A percentile compares a stretch with the other conserved stretches of the same genome.
These are phyloP conservation scores for Chlorociboria aeruginascens DNA, from an alignment of 495 filamentous ascomycete genomes.

Conservation along the genomic window DNA sequence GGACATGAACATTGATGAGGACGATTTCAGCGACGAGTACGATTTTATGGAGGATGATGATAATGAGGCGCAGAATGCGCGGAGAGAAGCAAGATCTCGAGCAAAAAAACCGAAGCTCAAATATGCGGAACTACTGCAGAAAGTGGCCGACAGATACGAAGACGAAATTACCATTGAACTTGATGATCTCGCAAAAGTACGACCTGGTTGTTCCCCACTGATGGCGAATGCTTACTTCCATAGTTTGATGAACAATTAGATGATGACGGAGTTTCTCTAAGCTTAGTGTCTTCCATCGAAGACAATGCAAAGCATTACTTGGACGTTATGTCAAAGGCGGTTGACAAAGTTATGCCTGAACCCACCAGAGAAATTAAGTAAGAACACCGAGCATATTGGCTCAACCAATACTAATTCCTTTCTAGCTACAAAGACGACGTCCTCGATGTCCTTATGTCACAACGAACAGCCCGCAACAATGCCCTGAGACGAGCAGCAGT, in stretches of 20 bases:
- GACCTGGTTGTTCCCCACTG: background rate
- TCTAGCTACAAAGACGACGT: slow-evolving; percentile 90
- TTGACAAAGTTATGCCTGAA: slow-evolving; percentile 76
- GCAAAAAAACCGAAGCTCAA: slow-evolving; percentile 55
- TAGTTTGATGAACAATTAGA: slow-evolving; percentile 63
- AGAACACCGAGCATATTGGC: slow-evolving; percentile 14
- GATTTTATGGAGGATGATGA: slow-evolving; percentile 72
- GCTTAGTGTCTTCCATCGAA: slow-evolving; percentile 75
- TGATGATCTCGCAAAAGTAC: slow-evolving; percentile 68
- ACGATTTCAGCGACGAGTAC: slow-evolving; percentile 84
- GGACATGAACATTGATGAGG: slow-evolving; percentile 75
- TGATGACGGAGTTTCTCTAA: slow-evolving; percentile 42
- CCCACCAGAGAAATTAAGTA: slow-evolving; percentile 70
- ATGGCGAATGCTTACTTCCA: background rate
- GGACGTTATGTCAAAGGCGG: slow-evolving; percentile 77
- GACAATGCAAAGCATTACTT: slow-evolving; percentile 91
- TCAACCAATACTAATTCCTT: background rate
- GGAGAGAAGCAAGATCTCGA: slow-evolving; percentile 30
- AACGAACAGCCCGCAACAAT: slow-evolving; percentile 77
- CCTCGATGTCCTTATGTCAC: slow-evolving; percentile 88
- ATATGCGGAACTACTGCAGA: slow-evolving; percentile 84
- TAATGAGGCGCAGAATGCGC: slow-evolving; percentile 32
- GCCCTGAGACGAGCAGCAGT: slow-evolving; percentile 55
- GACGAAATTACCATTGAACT: slow-evolving; percentile 75
- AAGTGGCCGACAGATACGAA: slow-evolving; percentile 66